A percentile compares a stretch with the other conserved stretches of the same genome.
Conservation (phyloP, 2,329 filamentous ascomycete species). For the Pezicula neosporulosa region DNA sequence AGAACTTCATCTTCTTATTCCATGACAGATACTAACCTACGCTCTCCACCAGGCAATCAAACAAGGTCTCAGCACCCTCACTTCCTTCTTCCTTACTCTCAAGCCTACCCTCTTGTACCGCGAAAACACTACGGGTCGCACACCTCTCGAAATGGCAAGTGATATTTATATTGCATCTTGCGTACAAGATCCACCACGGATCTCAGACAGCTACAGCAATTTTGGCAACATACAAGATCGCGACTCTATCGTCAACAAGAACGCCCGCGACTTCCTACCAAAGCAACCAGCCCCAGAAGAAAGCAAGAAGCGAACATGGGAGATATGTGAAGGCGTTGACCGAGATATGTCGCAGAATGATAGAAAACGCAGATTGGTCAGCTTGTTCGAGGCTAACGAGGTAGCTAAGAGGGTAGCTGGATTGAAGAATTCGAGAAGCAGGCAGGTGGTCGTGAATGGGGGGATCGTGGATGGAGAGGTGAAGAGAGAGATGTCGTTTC, state of each 20-base stretch:
- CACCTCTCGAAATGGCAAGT: constrained; percentile 64
- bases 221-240: constrained; percentile 5
- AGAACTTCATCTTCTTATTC: constrained; percentile 29
- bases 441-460: constrained; percentile 16
- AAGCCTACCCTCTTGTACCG: constrained; percentile 48
- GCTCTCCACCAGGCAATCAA: constrained; percentile 26
- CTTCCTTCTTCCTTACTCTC: constrained; percentile 17
- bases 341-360: constrained; percentile 11
- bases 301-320: constrained; percentile 28
- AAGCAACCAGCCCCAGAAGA: constrained; percentile 7
- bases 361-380: constrained; percentile 50
- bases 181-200: constrained; percentile 13
- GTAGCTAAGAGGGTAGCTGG: constrained; percentile 44
- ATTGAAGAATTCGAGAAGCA: constrained; percentile 8
- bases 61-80: constrained; percentile 12
- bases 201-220: constrained; percentile 22
- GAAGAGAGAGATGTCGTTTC: constrained; percentile 16
- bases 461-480: constrained; percentile 14
- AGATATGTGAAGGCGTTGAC: constrained; percentile 31
- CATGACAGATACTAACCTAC: constrained; percentile 32
- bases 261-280: constrained; percentile 3
- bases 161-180: constrained; percentile 44
- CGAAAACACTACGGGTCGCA: constrained; percentile 75
- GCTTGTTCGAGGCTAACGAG: constrained; percentile 56
- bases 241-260: constrained; percentile 3